Conservation (phyloP, 768 basidiomycete genomes). For the Pleurotus tuber-regium region DNA sequence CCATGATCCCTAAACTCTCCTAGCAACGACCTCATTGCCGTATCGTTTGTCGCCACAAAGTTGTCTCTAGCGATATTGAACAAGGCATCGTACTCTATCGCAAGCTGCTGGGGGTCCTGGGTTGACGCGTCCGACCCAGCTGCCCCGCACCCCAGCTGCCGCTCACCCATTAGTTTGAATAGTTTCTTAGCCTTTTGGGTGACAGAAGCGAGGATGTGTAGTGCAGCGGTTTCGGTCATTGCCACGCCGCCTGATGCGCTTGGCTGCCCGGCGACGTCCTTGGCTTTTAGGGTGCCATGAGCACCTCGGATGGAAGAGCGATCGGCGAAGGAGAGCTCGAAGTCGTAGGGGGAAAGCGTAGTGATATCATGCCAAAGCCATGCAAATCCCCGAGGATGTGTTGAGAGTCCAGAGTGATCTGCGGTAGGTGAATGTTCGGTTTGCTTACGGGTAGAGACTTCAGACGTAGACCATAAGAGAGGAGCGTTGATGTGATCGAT, state of each 20-base stretch:
- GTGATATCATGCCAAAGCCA: constrained; percentile 93
- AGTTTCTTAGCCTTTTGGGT: constrained; percentile 84
- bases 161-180: constrained; percentile 66
- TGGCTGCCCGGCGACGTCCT: constrained; percentile 23
- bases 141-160: constrained; percentile 72
- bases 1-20: constrained; percentile 93
- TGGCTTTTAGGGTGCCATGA: constrained; percentile 3
- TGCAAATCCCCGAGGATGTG: constrained; percentile 51
- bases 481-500: constrained; percentile 86
- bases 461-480: constrained; percentile 78
- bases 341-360: constrained; percentile 79
- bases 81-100: constrained; percentile 62
- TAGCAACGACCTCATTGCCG: constrained; percentile 74
- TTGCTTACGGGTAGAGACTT: constrained; percentile 54
- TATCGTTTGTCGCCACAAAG: constrained; percentile 89
- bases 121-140: constrained; percentile 42
- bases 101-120: constrained; percentile 50
- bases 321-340: constrained; percentile 69
- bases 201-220: constrained; percentile 83
- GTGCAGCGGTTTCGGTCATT: constrained; percentile 74
- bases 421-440: constrained; percentile 14
- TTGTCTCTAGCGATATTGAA: constrained; percentile 76
- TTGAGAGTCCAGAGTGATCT: no score
- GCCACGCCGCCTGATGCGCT: constrained; percentile 28
- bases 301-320: constrained; percentile 61